Evolutionary conservation across 2,329 filamentous ascomycete species (phyloP).

Genomic region (Hyphodiscus sp.): DNA sequence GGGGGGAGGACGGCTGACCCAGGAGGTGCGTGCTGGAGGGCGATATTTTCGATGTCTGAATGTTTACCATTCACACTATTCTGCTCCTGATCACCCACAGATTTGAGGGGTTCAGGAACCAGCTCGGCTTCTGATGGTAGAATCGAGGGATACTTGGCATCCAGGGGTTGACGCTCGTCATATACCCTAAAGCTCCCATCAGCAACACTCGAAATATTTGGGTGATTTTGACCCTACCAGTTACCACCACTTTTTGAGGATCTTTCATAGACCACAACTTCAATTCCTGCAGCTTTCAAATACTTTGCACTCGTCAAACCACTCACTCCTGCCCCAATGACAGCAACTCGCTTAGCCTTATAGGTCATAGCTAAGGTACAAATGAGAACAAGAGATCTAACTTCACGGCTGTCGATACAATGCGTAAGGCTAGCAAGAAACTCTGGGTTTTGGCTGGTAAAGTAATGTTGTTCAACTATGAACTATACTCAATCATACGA

Average conservation of each 20-base stretch:
- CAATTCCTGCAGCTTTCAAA: slow-evolving; percentile 37
- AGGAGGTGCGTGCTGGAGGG: slow-evolving; percentile 22
- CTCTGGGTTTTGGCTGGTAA: no score
- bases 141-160: slow-evolving; percentile 20
- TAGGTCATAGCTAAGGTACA: not conserved
- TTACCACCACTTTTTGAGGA: slow-evolving; percentile 46
- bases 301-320: slow-evolving; percentile 42
- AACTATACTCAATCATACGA: no score
- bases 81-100: not conserved
- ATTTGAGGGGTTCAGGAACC: slow-evolving; percentile 1
- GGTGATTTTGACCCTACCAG: slow-evolving; percentile 32
- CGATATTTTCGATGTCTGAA: slow-evolving; percentile 4
- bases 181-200: slow-evolving; percentile 18
- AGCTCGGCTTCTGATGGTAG: slow-evolving; percentile 18
- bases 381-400: not conserved
- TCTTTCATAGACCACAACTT: slow-evolving; percentile 49
- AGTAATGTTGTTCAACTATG: no score
- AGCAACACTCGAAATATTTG: not conserved
- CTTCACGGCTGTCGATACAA: not conserved
- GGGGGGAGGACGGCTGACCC: slow-evolving; percentile 12
- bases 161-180: slow-evolving; percentile 18
- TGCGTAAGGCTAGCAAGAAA: no score
- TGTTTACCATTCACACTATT: not conserved
- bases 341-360: slow-evolving; percentile 32
- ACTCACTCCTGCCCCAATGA: slow-evolving; percentile 47